phyloP scores from a whole-genome alignment of 306 rosid species.

The Fragaria nilgerrensis region DNA sequence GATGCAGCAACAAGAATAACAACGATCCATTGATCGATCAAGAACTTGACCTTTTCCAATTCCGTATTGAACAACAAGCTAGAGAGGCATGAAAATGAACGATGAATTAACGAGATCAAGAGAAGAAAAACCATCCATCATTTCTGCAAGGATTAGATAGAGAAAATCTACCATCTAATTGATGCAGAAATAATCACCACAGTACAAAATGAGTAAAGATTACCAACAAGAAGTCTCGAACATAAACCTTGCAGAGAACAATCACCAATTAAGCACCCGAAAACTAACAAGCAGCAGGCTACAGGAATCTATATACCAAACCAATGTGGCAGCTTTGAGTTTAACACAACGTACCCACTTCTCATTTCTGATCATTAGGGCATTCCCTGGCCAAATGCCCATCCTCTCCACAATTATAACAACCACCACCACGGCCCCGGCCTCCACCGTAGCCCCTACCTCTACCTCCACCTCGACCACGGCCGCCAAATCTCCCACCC shows the following conservation, averaged over 20 bases:
- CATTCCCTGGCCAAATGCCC: conserved; percentile 88
- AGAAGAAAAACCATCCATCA: not conserved
- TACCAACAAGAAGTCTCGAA: conserved; percentile 18
- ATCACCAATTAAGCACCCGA: conserved; percentile 8
- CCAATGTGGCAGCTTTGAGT: not conserved
- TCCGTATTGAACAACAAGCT: conserved; percentile 9
- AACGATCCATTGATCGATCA: conserved; percentile 8
- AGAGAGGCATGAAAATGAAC: conserved; percentile 8
- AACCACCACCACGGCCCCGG: conserved; percentile 19
- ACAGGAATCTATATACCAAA: conserved; percentile 4
- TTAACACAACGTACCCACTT: not conserved
- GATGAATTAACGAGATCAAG: not conserved
- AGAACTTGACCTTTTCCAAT: conserved; percentile 3
- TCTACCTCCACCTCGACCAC: conserved; percentile 18
- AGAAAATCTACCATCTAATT: not conserved
- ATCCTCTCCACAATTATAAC: conserved; percentile 72
- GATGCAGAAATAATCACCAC: conserved; percentile 10
- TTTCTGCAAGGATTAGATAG: conserved; percentile 8
- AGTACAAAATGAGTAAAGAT: conserved; percentile 25
- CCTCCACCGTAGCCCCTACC: conserved; percentile 20
- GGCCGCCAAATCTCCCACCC: conserved; percentile 19
- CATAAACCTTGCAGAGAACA: not conserved
- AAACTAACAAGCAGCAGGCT: conserved; percentile 11
- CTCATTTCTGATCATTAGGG: conserved; percentile 41
- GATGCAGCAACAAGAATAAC: not conserved